Evolutionary conservation across 805 yeast species (phyloP).

Genomic region (Saccharomycopsis fermentans): DNA sequence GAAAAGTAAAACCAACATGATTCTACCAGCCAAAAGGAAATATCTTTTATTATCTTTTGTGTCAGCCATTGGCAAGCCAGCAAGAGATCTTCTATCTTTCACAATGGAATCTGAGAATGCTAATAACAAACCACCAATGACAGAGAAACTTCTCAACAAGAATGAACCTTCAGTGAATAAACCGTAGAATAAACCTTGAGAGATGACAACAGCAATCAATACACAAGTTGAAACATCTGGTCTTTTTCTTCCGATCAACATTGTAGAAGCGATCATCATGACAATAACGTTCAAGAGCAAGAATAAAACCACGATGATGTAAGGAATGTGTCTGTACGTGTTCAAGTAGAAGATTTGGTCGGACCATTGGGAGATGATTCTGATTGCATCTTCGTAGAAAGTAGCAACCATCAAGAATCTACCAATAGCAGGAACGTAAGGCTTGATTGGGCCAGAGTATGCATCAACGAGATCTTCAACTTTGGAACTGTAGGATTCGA

Average conservation of each 20-base stretch:
- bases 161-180: constrained; percentile 71
- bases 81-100: constrained; percentile 60
- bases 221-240: constrained; percentile 62
- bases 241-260: constrained; percentile 59
- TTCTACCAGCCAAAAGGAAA: constrained; percentile 77
- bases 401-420: constrained; percentile 88
- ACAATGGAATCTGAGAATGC: constrained; percentile 82
- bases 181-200: constrained; percentile 86
- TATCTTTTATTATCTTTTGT: constrained; percentile 68
- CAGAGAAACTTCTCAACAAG: constrained; percentile 77
- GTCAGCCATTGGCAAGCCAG: constrained; percentile 69
- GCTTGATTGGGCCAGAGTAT: constrained; percentile 44
- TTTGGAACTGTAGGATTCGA: constrained; percentile 42
- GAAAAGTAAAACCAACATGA: constrained; percentile 75
- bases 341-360: constrained; percentile 82
- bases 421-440: constrained; percentile 80
- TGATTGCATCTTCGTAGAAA: constrained; percentile 76
- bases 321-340: constrained; percentile 70
- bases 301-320: constrained; percentile 66
- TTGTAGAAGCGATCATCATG: constrained; percentile 66
- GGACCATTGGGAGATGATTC: constrained; percentile 81
- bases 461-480: constrained; percentile 47
- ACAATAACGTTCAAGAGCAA: constrained; percentile 50
- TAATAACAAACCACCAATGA: constrained; percentile 83
- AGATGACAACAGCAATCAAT: constrained; percentile 57